Evolutionary conservation across 495 filamentous ascomycete species (phyloP).

Genomic region (Trichoderma erinaceum): DNA sequence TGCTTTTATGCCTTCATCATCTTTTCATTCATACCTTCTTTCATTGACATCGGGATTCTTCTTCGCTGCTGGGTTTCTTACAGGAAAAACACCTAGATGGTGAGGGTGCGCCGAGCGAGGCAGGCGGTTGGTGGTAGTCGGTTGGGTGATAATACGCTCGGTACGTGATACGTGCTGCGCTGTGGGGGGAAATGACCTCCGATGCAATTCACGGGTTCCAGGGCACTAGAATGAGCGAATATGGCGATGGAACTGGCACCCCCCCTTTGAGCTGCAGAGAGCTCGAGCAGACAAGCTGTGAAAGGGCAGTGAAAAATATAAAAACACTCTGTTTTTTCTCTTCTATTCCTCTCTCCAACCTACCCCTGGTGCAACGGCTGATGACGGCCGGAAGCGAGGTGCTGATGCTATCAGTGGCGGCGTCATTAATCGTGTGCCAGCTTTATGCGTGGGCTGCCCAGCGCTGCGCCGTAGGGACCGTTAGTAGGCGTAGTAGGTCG

Average conservation of each 20-base stretch:
- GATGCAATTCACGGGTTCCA: neutral
- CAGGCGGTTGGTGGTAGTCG: slow-evolving; percentile 11
- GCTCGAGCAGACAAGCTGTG: neutral
- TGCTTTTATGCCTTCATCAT: neutral
- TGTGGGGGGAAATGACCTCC: slow-evolving; percentile 7
- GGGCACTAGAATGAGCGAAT: neutral
- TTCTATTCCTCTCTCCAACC: neutral
- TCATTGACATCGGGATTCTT: too few species aligned
- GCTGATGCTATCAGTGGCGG: slow-evolving; percentile 10
- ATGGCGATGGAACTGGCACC: neutral
- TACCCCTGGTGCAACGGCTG: neutral
- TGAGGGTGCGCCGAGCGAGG: slow-evolving; percentile 2
- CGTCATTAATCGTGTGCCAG: slow-evolving; percentile 9
- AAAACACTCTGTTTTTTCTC: neutral
- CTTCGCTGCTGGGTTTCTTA: neutral
- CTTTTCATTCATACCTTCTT: neutral
- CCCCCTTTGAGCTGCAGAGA: neutral
- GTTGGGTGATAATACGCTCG: neutral
- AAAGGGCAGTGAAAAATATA: neutral
- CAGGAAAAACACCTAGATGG: neutral
- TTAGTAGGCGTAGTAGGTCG: neutral
- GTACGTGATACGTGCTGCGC: slow-evolving; percentile 10
- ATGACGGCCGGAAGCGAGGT: neutral
- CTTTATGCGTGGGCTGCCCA: neutral
- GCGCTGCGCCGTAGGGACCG: neutral